Evolutionary conservation across 1,284 basidiomycete species (phyloP).

Genomic region (Marasmius fiardii): DNA sequence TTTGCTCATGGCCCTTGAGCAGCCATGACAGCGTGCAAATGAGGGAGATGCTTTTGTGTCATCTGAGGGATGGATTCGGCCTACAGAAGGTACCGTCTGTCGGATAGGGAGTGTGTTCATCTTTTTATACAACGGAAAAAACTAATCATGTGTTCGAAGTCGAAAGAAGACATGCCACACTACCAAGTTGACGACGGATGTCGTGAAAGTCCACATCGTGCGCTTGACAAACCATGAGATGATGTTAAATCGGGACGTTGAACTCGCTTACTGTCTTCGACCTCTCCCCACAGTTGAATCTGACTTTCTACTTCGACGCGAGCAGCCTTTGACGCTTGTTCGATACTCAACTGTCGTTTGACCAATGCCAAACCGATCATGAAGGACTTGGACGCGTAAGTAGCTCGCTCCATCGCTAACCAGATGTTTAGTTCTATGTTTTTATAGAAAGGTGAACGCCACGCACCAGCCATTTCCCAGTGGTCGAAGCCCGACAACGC

Average conservation of each 20-base stretch:
- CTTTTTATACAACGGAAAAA: not conserved
- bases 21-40: not conserved
- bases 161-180: constrained; percentile 52
- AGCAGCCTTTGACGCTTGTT: constrained; percentile 83
- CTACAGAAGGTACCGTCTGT: not conserved
- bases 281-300: constrained; percentile 96
- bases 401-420: constrained; percentile 88
- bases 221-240: constrained; percentile 42
- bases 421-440: not conserved
- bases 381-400: constrained; percentile 91
- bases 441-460: constrained; percentile 2
- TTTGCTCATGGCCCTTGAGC: not conserved
- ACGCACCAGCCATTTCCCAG: constrained; percentile 86
- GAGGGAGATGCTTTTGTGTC: not conserved
- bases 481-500: constrained; percentile 65
- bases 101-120: not conserved
- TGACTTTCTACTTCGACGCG: constrained; percentile 95
- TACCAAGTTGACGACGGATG: constrained; percentile 83
- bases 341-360: constrained; percentile 70
- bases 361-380: constrained; percentile 86
- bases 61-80: not conserved
- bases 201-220: constrained; percentile 98
- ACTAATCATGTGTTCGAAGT: constrained; percentile 20
- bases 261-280: constrained; percentile 87
- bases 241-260: not conserved